Evolutionary conservation across 331 rosid genomes (phyloP).

Genomic region (Malus hybrid): DNA sequence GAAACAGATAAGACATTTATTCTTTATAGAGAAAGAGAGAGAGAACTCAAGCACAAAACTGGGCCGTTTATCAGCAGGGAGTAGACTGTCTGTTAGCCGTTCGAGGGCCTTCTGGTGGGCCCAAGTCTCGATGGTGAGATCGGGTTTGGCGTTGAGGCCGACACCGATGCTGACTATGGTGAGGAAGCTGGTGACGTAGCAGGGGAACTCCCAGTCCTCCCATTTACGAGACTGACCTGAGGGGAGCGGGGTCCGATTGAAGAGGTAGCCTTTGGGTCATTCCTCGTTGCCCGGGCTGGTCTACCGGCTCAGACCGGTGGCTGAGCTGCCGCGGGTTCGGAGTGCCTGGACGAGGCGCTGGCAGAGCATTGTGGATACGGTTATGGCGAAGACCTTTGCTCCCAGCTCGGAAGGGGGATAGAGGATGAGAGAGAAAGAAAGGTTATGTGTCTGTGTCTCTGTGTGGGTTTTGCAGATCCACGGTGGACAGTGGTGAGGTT

Average conservation of each 20-base stretch:
- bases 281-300: constrained; percentile 80
- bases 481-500: too few species aligned
- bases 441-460: too few species aligned
- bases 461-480: too few species aligned
- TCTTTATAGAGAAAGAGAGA: constrained; percentile 4
- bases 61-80: too few species aligned
- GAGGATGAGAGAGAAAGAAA: neutral
- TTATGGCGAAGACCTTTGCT: constrained; percentile 2
- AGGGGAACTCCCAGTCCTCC: constrained; percentile 81
- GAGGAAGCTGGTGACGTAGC: constrained; percentile 67
- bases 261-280: constrained; percentile 64
- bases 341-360: constrained; percentile 51
- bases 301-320: constrained; percentile 65
- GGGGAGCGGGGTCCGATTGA: constrained; percentile 67
- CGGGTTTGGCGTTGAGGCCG: constrained; percentile 78
- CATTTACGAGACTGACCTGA: constrained; percentile 60
- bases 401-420: neutral
- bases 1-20: neutral
- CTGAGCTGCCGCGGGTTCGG: constrained; percentile 62
- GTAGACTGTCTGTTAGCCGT: too few species aligned
- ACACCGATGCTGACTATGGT: constrained; percentile 75
- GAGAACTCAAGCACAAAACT: too few species aligned
- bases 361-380: constrained; percentile 65
- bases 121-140: constrained; percentile 74
- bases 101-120: constrained; percentile 78